Conservation (phyloP, 129 eudicot genomes). For the Helianthus tuberosus region DNA sequence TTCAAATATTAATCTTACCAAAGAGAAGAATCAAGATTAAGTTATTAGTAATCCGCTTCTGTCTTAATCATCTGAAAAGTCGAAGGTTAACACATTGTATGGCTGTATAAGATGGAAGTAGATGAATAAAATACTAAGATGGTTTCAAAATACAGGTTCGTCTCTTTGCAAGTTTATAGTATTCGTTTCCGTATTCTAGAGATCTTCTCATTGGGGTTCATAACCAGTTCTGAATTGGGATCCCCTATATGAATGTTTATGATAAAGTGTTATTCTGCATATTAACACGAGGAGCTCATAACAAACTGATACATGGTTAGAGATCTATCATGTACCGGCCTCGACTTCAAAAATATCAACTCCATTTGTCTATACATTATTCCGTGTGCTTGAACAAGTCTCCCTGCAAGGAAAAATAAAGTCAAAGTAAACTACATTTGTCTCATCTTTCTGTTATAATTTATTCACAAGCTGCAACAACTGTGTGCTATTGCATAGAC, state of each 20-base stretch:
- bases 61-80: conserved; percentile 4
- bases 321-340: conserved; percentile 1
- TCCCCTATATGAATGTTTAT: neutral
- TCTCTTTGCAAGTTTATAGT: neutral
- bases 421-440: neutral
- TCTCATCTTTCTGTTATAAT: neutral
- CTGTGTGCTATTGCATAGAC: neutral
- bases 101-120: neutral
- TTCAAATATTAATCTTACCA: neutral
- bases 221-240: conserved; percentile 5
- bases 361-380: neutral
- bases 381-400: neutral
- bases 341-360: neutral
- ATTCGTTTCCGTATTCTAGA: neutral
- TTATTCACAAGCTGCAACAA: neutral
- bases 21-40: neutral
- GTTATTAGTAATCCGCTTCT: neutral
- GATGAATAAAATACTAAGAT: conserved; percentile 7
- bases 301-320: conserved; percentile 4
- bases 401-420: neutral
- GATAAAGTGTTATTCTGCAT: conserved; percentile 7
- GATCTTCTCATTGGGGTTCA: conserved; percentile 10
- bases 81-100: conserved; percentile 12
- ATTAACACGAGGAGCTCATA: neutral
- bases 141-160: neutral